A percentile compares a stretch with the other conserved stretches of the same genome.
These are phyloP conservation scores for Scorias spongiosa DNA, from an alignment of 2,329 filamentous ascomycete genomes.

Conservation along the genomic window DNA sequence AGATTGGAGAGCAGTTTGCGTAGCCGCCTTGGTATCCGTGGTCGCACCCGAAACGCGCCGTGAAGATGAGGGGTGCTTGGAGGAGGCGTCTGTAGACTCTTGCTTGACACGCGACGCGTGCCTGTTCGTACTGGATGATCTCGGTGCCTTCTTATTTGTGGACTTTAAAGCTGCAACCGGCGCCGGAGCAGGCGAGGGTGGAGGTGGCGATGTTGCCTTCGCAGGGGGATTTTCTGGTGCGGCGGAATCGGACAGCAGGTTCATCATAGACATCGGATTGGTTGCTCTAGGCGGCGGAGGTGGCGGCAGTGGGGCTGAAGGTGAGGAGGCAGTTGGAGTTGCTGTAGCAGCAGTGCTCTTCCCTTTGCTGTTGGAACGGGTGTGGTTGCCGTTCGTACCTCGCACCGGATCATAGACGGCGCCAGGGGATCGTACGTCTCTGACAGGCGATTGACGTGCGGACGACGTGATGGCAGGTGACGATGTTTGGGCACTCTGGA, in stretches of 20 bases:
- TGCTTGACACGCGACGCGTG: conserved; percentile 5
- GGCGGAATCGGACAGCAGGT: conserved; percentile 67
- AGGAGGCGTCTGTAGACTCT: conserved; percentile 3
- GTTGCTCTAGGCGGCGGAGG: conserved; percentile 40
- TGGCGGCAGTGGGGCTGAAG: conserved; percentile 17
- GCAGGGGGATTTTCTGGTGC: conserved; percentile 1
- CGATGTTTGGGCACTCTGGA: conserved; percentile 5
- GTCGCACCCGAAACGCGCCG: background rate
- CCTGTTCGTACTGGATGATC: conserved; percentile 14
- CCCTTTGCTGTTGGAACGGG: conserved; percentile 12
- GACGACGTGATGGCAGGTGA: conserved; percentile 4
- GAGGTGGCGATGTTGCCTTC: conserved; percentile 2
- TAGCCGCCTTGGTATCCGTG: background rate
- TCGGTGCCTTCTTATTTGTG: conserved; percentile 12
- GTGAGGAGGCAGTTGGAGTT: background rate
- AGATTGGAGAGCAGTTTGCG: conserved; percentile 5
- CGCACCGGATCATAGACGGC: conserved; percentile 15
- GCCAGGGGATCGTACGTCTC: conserved; percentile 23
- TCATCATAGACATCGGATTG: conserved; percentile 91
- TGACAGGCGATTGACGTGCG: conserved; percentile 1
- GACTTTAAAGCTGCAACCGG: conserved; percentile 2
- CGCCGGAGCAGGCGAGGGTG: background rate
- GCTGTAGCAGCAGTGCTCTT: conserved; percentile 1
- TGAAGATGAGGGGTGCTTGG: background rate
- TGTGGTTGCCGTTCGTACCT: conserved; percentile 13